Base-by-base conservation (phyloP, 2,329 filamentous ascomycete species). In the Monilinia fructicola region DNA sequence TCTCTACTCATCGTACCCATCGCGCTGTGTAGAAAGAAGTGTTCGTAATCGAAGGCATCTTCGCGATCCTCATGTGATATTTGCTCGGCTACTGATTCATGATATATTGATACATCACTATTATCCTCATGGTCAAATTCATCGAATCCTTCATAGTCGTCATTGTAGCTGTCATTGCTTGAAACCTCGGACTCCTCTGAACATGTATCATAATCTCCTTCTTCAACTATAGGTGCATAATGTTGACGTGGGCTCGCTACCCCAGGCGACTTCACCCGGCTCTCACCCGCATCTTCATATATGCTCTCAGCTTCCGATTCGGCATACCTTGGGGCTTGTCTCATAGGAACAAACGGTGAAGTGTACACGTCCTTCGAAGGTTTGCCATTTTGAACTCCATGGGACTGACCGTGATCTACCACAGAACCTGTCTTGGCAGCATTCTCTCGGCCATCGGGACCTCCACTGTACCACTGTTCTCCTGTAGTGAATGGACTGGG, bases 1-100 rank as follows among this genome's bases (percentile, higher is more conserved):
- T 83, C 77, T n/a, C 80, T 78, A 71, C 84, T 87, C 74, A 92
- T 88, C 2, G 85, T 92, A 7, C 92, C 93, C 84, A 97, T 89
- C 14, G 93, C 92, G 71, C 92, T 96, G 77, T 97, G 93, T 18
- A 97, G 83, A 77, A 97, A 97, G 79, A 97, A 97, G 76, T 96
- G 89, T 77, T 97, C 91, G 70, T 98, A 98, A 77, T 98, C 94
- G 74, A 98, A 98, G 1, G 93, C 93, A 77, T 98, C 94, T 71
- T 93, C 89, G 26, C 94, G 90, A 77, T 97, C 93, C 79, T 98
- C 94, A 74, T 98, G 94, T 0, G 92, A 92, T 7, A 90, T 79
- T 11, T 84, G 83, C 62, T 85, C 83, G 65, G 85, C 82, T 58
- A 83, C 76, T 0, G 83, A 80, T 71, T 88, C 87, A 72, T 89